Conservation (phyloP, 2,329 filamentous ascomycete species). For the Penicillium freii region DNA sequence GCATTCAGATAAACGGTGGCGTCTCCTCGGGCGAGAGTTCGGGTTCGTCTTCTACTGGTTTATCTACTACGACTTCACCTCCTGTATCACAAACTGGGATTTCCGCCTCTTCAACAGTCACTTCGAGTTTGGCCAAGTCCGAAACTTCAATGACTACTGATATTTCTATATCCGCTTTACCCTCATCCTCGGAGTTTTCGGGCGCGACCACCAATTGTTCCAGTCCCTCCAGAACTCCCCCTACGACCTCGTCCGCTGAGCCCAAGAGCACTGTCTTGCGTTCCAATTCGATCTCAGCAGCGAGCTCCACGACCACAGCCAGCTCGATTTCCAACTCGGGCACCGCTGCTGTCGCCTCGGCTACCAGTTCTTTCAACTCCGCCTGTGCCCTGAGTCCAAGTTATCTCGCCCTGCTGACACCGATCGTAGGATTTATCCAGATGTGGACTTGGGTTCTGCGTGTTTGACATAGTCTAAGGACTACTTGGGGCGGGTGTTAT, state of each 20-base stretch:
- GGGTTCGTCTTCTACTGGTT: neutral
- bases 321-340: neutral
- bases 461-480: too few species aligned
- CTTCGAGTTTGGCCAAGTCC: neutral
- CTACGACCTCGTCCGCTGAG: neutral
- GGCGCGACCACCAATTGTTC: neutral
- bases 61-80: neutral
- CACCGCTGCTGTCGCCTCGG: neutral
- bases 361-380: neutral
- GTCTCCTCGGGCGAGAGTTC: neutral
- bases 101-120: too few species aligned
- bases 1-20: neutral
- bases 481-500: too few species aligned
- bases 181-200: accelerated
- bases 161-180: neutral
- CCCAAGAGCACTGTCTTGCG: accelerated
- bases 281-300: neutral
- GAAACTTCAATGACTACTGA: neutral
- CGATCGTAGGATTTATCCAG: neutral
- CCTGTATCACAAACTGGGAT: too few species aligned
- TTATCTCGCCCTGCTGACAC: neutral
- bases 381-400: neutral
- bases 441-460: neutral
- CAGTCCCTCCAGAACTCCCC: neutral
- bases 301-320: too few species aligned